phyloP scores from a whole-genome alignment of 768 basidiomycete species.

The Flagelloscypha sp. region DNA sequence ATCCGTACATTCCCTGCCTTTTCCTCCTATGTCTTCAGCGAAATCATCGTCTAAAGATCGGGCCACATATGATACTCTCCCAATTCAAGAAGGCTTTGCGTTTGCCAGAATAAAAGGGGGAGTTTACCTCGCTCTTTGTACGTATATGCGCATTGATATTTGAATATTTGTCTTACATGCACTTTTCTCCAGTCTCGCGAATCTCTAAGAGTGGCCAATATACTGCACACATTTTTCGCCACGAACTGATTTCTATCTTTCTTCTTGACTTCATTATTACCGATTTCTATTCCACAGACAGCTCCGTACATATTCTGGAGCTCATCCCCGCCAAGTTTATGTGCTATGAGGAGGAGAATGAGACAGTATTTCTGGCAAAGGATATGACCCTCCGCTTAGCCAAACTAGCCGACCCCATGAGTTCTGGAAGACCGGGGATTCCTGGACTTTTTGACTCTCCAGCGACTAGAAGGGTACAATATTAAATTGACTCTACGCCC shows the following conservation, averaged over 20 bases:
- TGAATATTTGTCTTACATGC: slow-evolving; percentile 2
- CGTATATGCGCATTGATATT: slow-evolving; percentile 22
- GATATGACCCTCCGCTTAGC: too few relatives aligned
- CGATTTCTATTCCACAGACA: slow-evolving; percentile 38
- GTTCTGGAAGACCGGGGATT: too few relatives aligned
- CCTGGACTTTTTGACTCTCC: too few relatives aligned
- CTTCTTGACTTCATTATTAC: slow-evolving; percentile 37
- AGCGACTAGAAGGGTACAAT: too few relatives aligned
- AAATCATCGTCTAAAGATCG: too few relatives aligned
- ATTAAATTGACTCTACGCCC: too few relatives aligned
- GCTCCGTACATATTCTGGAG: slow-evolving; percentile 42
- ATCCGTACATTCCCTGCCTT: too few relatives aligned
- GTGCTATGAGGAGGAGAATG: slow-evolving; percentile 51
- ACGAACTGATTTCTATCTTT: slow-evolving; percentile 27
- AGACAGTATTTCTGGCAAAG: slow-evolving; percentile 50
- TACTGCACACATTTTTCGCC: slow-evolving; percentile 32
- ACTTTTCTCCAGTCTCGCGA: slow-evolving; percentile 3
- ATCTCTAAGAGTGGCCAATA: slow-evolving; percentile 34
- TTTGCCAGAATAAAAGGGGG: slow-evolving; percentile 49
- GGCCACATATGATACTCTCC: too few relatives aligned
- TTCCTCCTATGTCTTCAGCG: too few relatives aligned
- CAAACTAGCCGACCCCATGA: too few relatives aligned
- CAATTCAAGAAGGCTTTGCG: slow-evolving; percentile 56
- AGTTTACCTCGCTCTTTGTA: slow-evolving; percentile 57
- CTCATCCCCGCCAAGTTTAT: slow-evolving; percentile 37